Percentiles rank a stretch among this genome's conserved stretches.
Evolutionary conservation across 1,284 basidiomycete genomes (phyloP).

Genomic region (Gymnopus androsaceus): DNA sequence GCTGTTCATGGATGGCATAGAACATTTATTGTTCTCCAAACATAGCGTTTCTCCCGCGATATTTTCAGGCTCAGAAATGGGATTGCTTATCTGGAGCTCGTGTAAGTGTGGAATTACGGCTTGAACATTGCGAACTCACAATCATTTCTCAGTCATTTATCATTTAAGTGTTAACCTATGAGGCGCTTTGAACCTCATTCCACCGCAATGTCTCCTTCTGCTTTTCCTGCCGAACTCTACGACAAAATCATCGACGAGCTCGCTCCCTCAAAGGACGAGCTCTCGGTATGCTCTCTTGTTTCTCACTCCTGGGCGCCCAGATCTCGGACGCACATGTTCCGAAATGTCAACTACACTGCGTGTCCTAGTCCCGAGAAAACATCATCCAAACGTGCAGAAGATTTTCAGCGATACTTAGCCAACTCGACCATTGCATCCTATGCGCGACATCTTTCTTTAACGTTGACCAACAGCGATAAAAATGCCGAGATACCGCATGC

Average conservation of each 20-base stretch:
- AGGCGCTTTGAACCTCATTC: background rate
- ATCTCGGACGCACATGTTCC: conserved; percentile 4
- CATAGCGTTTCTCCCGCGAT: background rate
- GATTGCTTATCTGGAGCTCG: background rate
- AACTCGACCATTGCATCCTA: background rate
- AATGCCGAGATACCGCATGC: conserved; percentile 1
- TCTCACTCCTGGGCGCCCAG: background rate
- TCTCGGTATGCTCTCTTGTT: conserved; percentile 2
- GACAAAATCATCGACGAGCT: conserved; percentile 10
- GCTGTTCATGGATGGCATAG: background rate
- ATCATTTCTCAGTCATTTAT: background rate
- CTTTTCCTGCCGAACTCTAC: conserved; percentile 3
- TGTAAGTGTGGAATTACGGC: background rate
- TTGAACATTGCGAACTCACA: too few species aligned
- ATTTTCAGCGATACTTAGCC: conserved; percentile 3
- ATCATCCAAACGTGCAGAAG: background rate
- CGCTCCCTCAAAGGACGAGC: background rate
- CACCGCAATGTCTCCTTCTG: background rate
- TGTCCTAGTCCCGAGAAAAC: background rate
- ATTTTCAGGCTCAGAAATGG: background rate
- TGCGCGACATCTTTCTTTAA: background rate
- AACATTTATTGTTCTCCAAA: background rate
- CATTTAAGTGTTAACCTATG: background rate
- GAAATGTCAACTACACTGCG: background rate
- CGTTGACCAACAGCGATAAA: background rate